Percentiles rank a stretch among this genome's conserved stretches.
These are phyloP conservation scores for Mentha longifolia DNA, from an alignment of 257 asterid genomes.

Conservation along the genomic window DNA sequence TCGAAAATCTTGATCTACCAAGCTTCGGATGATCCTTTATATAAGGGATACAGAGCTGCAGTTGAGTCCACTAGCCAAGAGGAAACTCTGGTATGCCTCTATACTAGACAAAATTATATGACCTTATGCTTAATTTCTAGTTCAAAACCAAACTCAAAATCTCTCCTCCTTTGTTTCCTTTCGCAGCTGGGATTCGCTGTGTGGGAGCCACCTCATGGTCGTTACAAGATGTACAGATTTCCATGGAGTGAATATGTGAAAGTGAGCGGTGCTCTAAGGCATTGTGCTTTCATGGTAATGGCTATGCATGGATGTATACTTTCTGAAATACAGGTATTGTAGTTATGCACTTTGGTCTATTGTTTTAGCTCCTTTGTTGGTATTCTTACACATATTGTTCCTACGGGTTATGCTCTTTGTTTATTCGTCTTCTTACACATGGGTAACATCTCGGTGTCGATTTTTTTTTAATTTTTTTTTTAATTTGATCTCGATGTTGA, in stretches of 20 bases:
- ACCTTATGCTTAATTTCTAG: neutral
- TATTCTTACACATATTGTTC: neutral
- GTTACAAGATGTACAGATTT: constrained; percentile 83
- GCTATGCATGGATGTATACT: constrained; percentile 97
- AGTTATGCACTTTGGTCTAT: neutral
- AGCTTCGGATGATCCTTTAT: constrained; percentile 89
- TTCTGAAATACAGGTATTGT: constrained; percentile 87
- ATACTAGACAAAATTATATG: neutral
- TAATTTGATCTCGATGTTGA: neutral
- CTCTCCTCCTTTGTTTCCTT: neutral
- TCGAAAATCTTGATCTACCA: constrained; percentile 83
- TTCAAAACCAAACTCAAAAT: neutral
- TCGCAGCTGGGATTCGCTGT: constrained; percentile 74
- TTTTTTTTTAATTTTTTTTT: no score
- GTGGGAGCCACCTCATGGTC: constrained; percentile 99
- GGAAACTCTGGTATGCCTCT: constrained; percentile 68
- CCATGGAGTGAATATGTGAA: constrained; percentile 90
- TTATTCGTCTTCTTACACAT: neutral
- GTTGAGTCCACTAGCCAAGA: constrained; percentile 94
- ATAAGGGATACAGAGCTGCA: constrained; percentile 86
- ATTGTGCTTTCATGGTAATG: constrained; percentile 97
- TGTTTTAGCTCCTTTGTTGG: neutral
- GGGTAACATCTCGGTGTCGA: neutral
- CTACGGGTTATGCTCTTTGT: no score
- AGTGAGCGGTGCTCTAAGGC: constrained; percentile 93